Base-by-base conservation (phyloP, 495 filamentous ascomycete species). In the Aspergillus cavernicola region DNA sequence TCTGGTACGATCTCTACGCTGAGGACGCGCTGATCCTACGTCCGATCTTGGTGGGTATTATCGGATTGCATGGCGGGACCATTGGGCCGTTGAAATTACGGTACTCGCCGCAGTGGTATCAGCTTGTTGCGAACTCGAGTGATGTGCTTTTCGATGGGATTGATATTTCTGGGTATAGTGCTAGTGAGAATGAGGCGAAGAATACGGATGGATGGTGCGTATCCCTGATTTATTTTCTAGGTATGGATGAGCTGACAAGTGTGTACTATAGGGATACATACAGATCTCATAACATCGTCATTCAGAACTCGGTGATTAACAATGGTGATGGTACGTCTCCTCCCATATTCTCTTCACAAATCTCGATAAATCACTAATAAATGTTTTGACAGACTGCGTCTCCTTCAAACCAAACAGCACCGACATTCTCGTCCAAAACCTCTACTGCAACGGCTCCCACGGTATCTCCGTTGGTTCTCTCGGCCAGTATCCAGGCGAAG, bases 371-470 rank as follows among this genome's bases (percentile, higher is more conserved):
- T 29, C 8, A 11, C 15, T 3, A 16, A 31, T 56, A 44, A 3
- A 40, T 29, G 10, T 9, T 16, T 32, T 52, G 10, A 2, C 24
- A 73, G 79, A 89, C 61, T 89, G 85, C 53, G 85, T 89, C n/a
- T 83, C 83, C 10, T 88, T 89, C 76, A 89, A 90, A 65, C 86
- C 86, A 2, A 89, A 89, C 64, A 83, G 77, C 63, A 87, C 84
- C n/a, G 74, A 89, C 48, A 83, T 90, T 47, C 69, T 90, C 6
- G 80, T 89, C 15, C 84, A 88, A 64, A 85, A 85, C 51, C 63
- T 90, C 16, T 70, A 73, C 49, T 90, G 86, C 67, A 85, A 84
- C 50, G 86, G 86, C 40, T 87, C 83, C 11, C 85, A 88, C 63
- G 85, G 85, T n/a, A 86, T 87, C 57, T 83, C 78, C 13, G 83